These are phyloP conservation scores for Escovopsis weberi DNA, from an alignment of 2,329 filamentous ascomycete species.

Conservation along the genomic window DNA sequence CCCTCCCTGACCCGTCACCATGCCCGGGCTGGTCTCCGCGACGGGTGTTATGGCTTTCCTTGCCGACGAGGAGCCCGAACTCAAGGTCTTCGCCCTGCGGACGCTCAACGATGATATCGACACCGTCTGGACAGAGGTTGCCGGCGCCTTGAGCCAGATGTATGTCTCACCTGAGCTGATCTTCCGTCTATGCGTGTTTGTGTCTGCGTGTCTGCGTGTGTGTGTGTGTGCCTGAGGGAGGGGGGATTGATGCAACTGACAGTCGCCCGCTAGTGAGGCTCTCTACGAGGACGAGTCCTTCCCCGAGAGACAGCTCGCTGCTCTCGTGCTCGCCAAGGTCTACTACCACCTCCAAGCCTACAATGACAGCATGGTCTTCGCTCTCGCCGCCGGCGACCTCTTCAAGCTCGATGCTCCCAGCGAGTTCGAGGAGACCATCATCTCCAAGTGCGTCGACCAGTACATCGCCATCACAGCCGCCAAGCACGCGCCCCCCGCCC, in stretches of 20 bases:
- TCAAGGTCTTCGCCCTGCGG: constrained; percentile 89
- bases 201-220: too few relatives aligned
- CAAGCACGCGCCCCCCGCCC: constrained; percentile 31
- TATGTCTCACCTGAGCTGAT: constrained; percentile 26
- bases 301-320: constrained; percentile 83
- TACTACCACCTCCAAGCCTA: constrained; percentile 99
- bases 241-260: background rate
- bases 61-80: constrained; percentile 82
- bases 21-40: constrained; percentile 90
- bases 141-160: constrained; percentile 86
- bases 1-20: constrained; percentile 26
- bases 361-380: constrained; percentile 98
- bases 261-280: constrained; percentile 53
- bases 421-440: constrained; percentile 98
- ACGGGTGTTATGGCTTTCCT: constrained; percentile 92
- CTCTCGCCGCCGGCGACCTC: constrained; percentile 82
- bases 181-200: background rate
- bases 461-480: constrained; percentile 66
- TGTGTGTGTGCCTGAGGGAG: too few relatives aligned
- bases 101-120: constrained; percentile 94
- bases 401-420: constrained; percentile 84
- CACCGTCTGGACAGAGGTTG: constrained; percentile 94
- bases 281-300: constrained; percentile 95
- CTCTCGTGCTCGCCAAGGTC: constrained; percentile 89
- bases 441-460: constrained; percentile 94